Evolutionary conservation across 257 asterid species (phyloP).

Genomic region (Thymus quinquecostatus): DNA sequence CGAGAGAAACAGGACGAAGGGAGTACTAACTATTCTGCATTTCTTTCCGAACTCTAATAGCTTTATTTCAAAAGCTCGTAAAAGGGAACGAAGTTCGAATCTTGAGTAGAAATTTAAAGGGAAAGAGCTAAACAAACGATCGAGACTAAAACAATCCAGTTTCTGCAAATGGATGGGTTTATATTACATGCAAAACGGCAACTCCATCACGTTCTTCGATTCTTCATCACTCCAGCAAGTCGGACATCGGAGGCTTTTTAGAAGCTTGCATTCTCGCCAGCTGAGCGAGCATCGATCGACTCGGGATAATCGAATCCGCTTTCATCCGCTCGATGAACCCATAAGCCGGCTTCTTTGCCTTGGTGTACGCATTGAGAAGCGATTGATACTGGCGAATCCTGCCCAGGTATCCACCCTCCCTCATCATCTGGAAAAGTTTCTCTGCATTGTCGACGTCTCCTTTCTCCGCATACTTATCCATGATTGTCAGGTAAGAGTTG

Average conservation of each 20-base stretch:
- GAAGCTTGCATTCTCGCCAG: constrained; percentile 54
- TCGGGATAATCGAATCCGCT: constrained; percentile 61
- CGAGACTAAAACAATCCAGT: too few relatives aligned
- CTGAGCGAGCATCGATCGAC: constrained; percentile 36
- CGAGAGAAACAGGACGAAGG: too few relatives aligned
- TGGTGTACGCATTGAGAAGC: constrained; percentile 60
- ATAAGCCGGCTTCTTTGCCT: constrained; percentile 62
- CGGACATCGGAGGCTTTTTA: constrained; percentile 48
- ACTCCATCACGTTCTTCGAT: too few relatives aligned
- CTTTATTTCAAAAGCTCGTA: too few relatives aligned
- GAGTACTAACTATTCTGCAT: too few relatives aligned
- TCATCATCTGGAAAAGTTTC: constrained; percentile 62
- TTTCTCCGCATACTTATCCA: constrained; percentile 58
- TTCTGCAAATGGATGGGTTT: too few relatives aligned
- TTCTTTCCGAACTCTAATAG: too few relatives aligned
- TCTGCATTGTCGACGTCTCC: constrained; percentile 79
- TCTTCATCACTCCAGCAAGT: constrained; percentile 39
- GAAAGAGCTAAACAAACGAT: too few relatives aligned
- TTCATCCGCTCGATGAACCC: constrained; percentile 77
- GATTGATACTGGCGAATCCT: constrained; percentile 49
- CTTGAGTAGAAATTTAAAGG: too few relatives aligned
- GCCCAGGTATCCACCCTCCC: constrained; percentile 49
- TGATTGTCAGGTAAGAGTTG: constrained; percentile 42
- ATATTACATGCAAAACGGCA: too few relatives aligned
- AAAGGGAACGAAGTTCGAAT: too few relatives aligned